Evolutionary conservation across 495 filamentous ascomycete species (phyloP).

Genomic region (Talaromyces liani): DNA sequence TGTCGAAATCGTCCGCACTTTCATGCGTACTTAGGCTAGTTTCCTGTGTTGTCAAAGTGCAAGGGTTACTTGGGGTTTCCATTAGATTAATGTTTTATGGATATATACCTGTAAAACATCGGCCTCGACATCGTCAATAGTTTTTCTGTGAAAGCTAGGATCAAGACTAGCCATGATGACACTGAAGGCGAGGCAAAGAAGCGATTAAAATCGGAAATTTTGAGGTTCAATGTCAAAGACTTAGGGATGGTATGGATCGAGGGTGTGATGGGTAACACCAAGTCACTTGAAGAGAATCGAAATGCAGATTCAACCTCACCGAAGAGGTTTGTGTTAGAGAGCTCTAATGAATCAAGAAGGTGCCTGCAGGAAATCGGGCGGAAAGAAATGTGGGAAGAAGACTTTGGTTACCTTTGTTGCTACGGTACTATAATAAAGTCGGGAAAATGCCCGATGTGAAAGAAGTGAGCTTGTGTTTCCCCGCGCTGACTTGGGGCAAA

Average conservation of each 20-base stretch:
- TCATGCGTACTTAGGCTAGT: neutral
- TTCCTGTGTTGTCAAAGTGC: neutral
- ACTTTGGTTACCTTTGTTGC: neutral
- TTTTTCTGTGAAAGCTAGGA: neutral
- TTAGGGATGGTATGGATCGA: neutral
- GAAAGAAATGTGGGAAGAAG: neutral
- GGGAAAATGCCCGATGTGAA: neutral
- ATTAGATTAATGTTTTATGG: neutral
- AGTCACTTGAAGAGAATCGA: neutral
- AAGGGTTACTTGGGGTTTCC: neutral
- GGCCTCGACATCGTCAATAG: neutral
- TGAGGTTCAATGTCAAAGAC: neutral
- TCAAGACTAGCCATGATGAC: neutral
- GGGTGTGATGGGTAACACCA: neutral
- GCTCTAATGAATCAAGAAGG: neutral
- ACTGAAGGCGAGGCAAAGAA: neutral
- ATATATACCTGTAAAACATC: neutral
- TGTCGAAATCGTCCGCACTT: neutral
- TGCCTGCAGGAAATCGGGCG: neutral
- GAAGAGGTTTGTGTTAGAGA: neutral
- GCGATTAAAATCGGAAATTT: neutral
- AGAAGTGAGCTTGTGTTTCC: neutral
- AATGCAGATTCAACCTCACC: neutral
- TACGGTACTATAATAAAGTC: neutral
- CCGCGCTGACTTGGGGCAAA: neutral